phyloP scores from a whole-genome alignment of 2,329 filamentous ascomycete genomes.

The Aotearoamyces nothofagi region DNA sequence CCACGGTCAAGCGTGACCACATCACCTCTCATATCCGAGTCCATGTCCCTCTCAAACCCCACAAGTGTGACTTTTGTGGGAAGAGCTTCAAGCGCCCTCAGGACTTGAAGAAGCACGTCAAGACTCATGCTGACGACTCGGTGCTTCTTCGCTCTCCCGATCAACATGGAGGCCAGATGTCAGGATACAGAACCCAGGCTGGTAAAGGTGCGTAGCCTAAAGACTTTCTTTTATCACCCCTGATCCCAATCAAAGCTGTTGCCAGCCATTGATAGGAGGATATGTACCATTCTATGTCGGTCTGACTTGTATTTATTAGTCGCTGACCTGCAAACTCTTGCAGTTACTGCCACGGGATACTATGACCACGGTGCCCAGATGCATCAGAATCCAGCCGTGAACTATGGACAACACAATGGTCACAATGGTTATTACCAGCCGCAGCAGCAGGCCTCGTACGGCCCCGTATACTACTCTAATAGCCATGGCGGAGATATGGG shows the following conservation, averaged over 20 bases:
- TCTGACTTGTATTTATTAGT: slow-evolving; percentile 16
- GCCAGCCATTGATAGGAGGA: too few species aligned
- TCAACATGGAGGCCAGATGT: slow-evolving; percentile 15
- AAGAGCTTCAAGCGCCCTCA: slow-evolving; percentile 99
- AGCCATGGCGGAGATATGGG: slow-evolving; percentile 49
- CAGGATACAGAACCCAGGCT: slow-evolving; percentile 37
- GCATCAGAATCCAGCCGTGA: slow-evolving; percentile 34
- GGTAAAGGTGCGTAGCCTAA: slow-evolving; percentile 39
- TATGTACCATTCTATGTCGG: slow-evolving; percentile 18
- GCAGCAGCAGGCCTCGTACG: slow-evolving; percentile 39
- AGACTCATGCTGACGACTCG: slow-evolving; percentile 94
- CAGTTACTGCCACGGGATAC: slow-evolving; percentile 25
- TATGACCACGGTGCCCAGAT: slow-evolving; percentile 52
- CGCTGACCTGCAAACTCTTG: slow-evolving; percentile 19
- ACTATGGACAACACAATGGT: slow-evolving; percentile 36
- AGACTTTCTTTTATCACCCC: too few species aligned
- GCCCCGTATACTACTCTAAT: slow-evolving; percentile 67
- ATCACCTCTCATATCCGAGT: slow-evolving; percentile 98
- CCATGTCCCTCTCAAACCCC: slow-evolving; percentile 95
- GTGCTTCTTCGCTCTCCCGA: slow-evolving; percentile 37
- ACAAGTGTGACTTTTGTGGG: slow-evolving; percentile 97
- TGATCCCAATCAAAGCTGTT: too few species aligned
- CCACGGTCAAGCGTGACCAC: slow-evolving; percentile 96
- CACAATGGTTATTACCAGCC: slow-evolving; percentile 35
- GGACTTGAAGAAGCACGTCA: slow-evolving; percentile 98